Evolutionary conservation across 202 grass and related monocot species (phyloP).

Genomic region (Setaria italica): DNA sequence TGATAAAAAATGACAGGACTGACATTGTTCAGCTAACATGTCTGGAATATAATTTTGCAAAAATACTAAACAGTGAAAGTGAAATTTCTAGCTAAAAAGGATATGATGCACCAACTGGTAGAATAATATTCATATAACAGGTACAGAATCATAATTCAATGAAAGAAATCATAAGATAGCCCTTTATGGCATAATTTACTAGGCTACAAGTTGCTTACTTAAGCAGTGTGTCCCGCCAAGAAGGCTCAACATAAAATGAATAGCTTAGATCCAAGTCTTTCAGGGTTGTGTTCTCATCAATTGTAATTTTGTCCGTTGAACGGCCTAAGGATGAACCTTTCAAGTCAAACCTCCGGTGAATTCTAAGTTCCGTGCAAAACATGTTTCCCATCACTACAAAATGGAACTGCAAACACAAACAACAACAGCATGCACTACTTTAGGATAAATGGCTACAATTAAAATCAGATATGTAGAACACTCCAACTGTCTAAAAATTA

Average conservation of each 20-base stretch:
- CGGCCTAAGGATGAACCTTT: conserved; percentile 97
- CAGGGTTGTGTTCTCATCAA: conserved; percentile 92
- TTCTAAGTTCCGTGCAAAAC: conserved; percentile 98
- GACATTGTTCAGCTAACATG: neutral
- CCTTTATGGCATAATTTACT: neutral
- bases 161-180: neutral
- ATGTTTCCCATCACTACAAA: conserved; percentile 99
- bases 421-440: conserved; percentile 2
- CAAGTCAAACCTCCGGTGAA: conserved; percentile 94
- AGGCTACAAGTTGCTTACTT: conserved; percentile 57
- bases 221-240: conserved; percentile 87
- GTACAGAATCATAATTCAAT: neutral
- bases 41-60: conserved; percentile 3
- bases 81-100: conserved; percentile 10
- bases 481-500: neutral
- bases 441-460: neutral
- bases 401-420: conserved; percentile 70
- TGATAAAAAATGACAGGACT: neutral
- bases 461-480: neutral
- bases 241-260: conserved; percentile 95
- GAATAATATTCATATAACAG: neutral
- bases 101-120: neutral
- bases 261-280: conserved; percentile 98
- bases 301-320: conserved; percentile 90
- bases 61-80: neutral